Percentiles rank a stretch among this genome's conserved stretches.
Conservation (phyloP, 1,139 yeast genomes). For the Pichia sorboxylosa region DNA sequence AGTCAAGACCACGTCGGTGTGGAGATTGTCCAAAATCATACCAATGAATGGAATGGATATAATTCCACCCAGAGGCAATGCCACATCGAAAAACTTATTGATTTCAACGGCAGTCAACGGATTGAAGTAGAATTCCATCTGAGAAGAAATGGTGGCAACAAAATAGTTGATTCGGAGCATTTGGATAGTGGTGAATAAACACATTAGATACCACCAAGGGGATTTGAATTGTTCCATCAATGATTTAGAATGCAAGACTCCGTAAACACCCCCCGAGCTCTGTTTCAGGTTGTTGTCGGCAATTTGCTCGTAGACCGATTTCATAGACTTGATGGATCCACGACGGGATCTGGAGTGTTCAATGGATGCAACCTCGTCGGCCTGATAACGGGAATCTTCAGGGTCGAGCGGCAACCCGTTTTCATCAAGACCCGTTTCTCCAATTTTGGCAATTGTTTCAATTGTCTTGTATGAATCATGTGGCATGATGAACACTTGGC, state of each 20-base stretch:
- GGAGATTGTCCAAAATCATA: constrained; percentile 59
- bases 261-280: constrained; percentile 68
- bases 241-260: constrained; percentile 62
- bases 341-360: constrained; percentile 15
- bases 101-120: constrained; percentile 40
- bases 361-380: constrained; percentile 22
- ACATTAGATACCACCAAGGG: constrained; percentile 72
- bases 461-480: constrained; percentile 58
- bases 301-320: constrained; percentile 53
- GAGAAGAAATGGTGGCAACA: constrained; percentile 77
- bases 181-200: constrained; percentile 68
- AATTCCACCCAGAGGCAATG: constrained; percentile 80
- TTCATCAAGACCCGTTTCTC: constrained; percentile 62
- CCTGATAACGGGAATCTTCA: constrained; percentile 26
- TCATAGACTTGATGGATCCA: constrained; percentile 24
- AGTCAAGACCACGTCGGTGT: constrained; percentile 47
- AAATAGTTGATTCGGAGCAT: constrained; percentile 87
- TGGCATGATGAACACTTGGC: constrained; percentile 77
- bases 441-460: constrained; percentile 54
- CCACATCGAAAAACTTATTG: constrained; percentile 70
- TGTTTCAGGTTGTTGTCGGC: constrained; percentile 45
- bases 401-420: constrained; percentile 39
- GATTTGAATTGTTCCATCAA: constrained; percentile 55
- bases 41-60: constrained; percentile 82
- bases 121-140: constrained; percentile 57